Conservation (phyloP, 768 basidiomycete genomes). For the Ramaria sp. region DNA sequence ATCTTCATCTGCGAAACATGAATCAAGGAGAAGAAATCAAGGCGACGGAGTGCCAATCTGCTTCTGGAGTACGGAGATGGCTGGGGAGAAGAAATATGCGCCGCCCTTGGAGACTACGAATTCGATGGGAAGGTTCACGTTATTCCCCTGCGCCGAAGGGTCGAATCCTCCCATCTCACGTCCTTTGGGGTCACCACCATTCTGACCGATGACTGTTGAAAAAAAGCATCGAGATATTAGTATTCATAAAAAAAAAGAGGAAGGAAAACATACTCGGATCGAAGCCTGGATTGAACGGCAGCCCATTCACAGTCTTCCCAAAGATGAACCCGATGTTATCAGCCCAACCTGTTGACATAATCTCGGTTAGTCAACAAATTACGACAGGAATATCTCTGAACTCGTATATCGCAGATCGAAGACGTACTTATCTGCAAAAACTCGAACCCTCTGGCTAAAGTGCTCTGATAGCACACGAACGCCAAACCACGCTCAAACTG, state of each 20-base stretch:
- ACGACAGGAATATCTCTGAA: neutral
- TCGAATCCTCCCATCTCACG: slow-evolving; percentile 16
- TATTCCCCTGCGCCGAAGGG: slow-evolving; percentile 12
- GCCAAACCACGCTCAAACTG: slow-evolving; percentile 35
- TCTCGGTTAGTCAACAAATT: too few relatives aligned
- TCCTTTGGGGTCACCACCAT: neutral
- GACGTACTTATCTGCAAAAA: slow-evolving; percentile 19
- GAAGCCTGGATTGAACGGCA: slow-evolving; percentile 24
- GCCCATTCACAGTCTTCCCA: slow-evolving; percentile 2
- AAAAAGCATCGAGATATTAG: neutral
- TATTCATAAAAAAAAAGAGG: neutral
- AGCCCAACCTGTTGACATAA: slow-evolving; percentile 15
- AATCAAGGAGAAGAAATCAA: too few relatives aligned
- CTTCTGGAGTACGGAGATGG: slow-evolving; percentile 31
- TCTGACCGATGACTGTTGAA: slow-evolving; percentile 1
- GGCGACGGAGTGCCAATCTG: neutral
- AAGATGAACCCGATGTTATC: slow-evolving; percentile 21
- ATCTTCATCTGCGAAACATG: too few relatives aligned
- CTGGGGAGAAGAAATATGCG: slow-evolving; percentile 47
- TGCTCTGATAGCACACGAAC: slow-evolving; percentile 30
- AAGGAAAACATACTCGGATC: slow-evolving; percentile 23
- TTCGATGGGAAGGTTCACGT: slow-evolving; percentile 13
- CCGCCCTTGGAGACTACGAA: slow-evolving; percentile 38
- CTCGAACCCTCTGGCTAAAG: slow-evolving; percentile 20
- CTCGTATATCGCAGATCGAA: too few relatives aligned